These are phyloP conservation scores for Jimgerdemannia flammicorona DNA, from an alignment of 192 early-diverging fungal species.

Conservation along the genomic window DNA sequence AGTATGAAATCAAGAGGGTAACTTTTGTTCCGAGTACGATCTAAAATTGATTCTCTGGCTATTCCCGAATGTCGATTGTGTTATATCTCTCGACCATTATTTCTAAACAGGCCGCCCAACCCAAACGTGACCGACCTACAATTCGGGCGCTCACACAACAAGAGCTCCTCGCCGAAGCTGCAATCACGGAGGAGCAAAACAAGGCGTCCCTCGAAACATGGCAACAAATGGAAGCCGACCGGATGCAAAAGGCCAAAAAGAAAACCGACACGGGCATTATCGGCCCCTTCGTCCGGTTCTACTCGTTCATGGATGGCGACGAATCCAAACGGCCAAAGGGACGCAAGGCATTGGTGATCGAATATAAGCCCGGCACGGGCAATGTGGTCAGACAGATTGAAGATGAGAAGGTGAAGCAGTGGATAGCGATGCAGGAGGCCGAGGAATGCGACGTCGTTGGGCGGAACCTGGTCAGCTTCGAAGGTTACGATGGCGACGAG, in stretches of 20 bases:
- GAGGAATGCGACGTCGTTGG: slow-evolving; percentile 37
- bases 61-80: neutral
- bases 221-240: slow-evolving; percentile 46
- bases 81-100: neutral
- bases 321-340: slow-evolving; percentile 25
- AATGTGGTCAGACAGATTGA: slow-evolving; percentile 3
- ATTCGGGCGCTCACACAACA: slow-evolving; percentile 45
- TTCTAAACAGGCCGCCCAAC: slow-evolving; percentile 24
- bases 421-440: slow-evolving; percentile 13
- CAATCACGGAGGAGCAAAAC: slow-evolving; percentile 48
- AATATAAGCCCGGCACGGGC: neutral
- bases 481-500: slow-evolving; percentile 5
- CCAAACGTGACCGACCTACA: slow-evolving; percentile 38
- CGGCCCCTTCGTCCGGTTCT: slow-evolving; percentile 41
- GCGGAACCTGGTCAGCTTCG: slow-evolving; percentile 42
- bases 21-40: neutral
- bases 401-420: slow-evolving; percentile 4
- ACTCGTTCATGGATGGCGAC: slow-evolving; percentile 42
- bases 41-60: neutral
- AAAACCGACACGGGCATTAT: slow-evolving; percentile 25
- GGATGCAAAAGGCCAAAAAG: slow-evolving; percentile 33
- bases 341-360: slow-evolving; percentile 20
- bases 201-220: slow-evolving; percentile 41
- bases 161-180: slow-evolving; percentile 48
- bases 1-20: slow-evolving; percentile 34